These are phyloP conservation scores for Carex kokanica DNA, from an alignment of 176 grass and related monocot genomes.

Conservation along the genomic window DNA sequence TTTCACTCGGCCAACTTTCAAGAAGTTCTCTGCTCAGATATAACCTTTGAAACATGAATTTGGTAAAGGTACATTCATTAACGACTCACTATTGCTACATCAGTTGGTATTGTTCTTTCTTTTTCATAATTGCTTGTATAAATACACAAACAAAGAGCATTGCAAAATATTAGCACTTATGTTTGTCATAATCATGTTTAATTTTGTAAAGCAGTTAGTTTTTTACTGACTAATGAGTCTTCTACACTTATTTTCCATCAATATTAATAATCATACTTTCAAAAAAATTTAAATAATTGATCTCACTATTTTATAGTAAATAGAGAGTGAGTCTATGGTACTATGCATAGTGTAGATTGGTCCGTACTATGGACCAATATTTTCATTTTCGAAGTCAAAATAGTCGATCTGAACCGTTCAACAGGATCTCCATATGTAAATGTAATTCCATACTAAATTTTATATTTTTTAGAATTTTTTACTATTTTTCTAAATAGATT, in stretches of 20 bases:
- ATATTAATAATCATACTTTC: not conserved
- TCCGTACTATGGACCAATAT: no score
- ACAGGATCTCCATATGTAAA: no score
- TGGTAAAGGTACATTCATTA: not conserved
- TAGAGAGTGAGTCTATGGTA: no score
- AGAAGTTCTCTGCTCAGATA: not conserved
- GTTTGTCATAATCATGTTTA: not conserved
- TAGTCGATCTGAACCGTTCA: no score
- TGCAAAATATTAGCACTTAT: not conserved
- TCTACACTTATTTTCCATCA: no score
- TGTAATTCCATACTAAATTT: no score
- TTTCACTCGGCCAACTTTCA: not conserved
- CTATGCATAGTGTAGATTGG: no score
- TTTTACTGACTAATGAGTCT: not conserved
- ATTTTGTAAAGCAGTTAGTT: not conserved
- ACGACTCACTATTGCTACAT: not conserved
- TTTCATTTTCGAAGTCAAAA: no score
- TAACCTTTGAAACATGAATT: not conserved
- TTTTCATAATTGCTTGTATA: not conserved
- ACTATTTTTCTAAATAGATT: no score
- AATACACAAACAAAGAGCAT: conserved; percentile 3
- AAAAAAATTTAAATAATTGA: not conserved
- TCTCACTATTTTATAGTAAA: conserved; percentile 7
- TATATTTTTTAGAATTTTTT: no score
- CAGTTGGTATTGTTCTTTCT: not conserved